Percentiles rank a stretch among this genome's conserved stretches.
Conservation (phyloP, 139 green algal genomes). For the Astrephomene gubernaculifera region DNA sequence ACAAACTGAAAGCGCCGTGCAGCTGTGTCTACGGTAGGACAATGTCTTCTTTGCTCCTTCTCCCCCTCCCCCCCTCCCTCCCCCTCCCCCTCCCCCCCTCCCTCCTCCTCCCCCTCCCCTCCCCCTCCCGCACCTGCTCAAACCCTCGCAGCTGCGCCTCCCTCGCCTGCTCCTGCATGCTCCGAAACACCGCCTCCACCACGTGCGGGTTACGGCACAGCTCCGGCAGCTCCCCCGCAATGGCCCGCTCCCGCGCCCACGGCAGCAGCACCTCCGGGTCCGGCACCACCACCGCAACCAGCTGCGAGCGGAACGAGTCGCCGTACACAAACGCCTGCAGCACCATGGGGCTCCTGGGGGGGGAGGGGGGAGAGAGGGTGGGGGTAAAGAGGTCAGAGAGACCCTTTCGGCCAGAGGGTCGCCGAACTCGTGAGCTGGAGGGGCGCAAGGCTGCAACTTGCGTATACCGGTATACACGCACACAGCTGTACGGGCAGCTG, state of each 20-base stretch:
- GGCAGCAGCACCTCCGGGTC: conserved; percentile 92
- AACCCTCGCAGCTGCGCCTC: conserved; percentile 88
- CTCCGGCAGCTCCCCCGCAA: conserved; percentile 58
- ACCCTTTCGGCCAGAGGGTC: too few relatives aligned
- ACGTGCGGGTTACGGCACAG: conserved; percentile 77
- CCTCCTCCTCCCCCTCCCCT: background rate
- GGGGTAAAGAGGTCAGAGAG: background rate
- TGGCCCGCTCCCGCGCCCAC: conserved; percentile 81
- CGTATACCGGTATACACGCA: too few relatives aligned
- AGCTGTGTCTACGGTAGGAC: too few relatives aligned
- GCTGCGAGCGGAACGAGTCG: conserved; percentile 81
- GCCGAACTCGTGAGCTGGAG: too few relatives aligned
- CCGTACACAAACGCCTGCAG: conserved; percentile 92
- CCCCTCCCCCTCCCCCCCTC: background rate
- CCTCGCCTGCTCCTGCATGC: conserved; percentile 85
- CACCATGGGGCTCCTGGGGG: conserved; percentile 74
- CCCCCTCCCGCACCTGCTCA: conserved; percentile 70
- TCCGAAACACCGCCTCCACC: conserved; percentile 70
- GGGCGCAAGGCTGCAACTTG: too few relatives aligned
- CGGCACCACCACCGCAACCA: conserved; percentile 93
- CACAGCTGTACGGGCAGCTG: too few relatives aligned
- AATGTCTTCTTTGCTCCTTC: too few relatives aligned
- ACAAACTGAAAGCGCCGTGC: too few relatives aligned
- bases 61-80: background rate
- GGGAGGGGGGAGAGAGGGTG: background rate